Evolutionary conservation across 1,139 yeast species (phyloP).

Genomic region (Sugiyamaella castrensis): DNA sequence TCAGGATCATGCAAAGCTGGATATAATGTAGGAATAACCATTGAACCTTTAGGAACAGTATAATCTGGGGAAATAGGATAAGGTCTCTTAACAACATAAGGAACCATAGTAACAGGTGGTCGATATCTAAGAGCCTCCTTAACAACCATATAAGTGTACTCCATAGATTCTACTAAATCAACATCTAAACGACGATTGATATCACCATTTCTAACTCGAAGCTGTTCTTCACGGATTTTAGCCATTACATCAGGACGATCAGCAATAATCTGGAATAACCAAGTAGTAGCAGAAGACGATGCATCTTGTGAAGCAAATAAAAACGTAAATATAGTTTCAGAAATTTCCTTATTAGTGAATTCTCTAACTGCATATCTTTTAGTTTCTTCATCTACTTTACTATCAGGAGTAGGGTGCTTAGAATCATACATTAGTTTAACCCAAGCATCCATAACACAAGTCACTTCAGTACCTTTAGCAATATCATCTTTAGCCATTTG

Average conservation of each 20-base stretch:
- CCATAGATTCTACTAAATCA: conserved; percentile 80
- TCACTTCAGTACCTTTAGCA: conserved; percentile 72
- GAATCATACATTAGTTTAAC: conserved; percentile 78
- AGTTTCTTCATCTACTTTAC: conserved; percentile 41
- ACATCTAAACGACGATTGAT: conserved; percentile 58
- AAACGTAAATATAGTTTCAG: conserved; percentile 94
- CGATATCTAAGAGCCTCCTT: conserved; percentile 90
- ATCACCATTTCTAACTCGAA: conserved; percentile 76
- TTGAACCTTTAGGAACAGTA: conserved; percentile 93
- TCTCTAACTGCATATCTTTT: conserved; percentile 68
- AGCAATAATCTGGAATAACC: conserved; percentile 94
- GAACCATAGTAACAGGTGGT: conserved; percentile 98
- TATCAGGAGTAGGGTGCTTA: conserved; percentile 31
- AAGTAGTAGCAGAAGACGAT: conserved; percentile 94
- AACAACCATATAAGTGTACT: conserved; percentile 83
- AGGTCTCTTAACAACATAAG: conserved; percentile 81
- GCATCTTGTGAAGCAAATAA: conserved; percentile 98
- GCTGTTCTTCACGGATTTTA: conserved; percentile 88
- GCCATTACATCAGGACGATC: conserved; percentile 88
- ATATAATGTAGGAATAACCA: conserved; percentile 92
- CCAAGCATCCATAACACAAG: conserved; percentile 96
- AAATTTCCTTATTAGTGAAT: conserved; percentile 84
- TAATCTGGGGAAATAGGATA: conserved; percentile 82
- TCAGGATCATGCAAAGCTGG: conserved; percentile 97
- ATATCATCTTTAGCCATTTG: conserved; percentile 78